Percentiles rank a stretch among this genome's conserved stretches.
phyloP scores from a whole-genome alignment of 2,329 filamentous ascomycete genomes.

The Penicillium sp. region DNA sequence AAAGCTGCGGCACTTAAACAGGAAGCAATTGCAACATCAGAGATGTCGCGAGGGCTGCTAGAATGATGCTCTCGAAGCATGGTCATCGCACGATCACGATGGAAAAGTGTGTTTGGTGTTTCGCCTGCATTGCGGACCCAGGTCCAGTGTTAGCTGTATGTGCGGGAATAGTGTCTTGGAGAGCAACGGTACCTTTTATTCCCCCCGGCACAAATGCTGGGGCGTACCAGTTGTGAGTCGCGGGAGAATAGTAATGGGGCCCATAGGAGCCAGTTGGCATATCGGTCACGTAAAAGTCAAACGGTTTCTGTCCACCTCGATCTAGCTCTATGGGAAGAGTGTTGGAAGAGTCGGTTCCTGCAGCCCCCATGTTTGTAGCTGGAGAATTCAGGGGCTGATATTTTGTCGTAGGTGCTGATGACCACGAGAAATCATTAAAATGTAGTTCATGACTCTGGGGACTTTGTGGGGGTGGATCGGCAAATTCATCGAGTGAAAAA shows the following conservation, averaged over 20 bases:
- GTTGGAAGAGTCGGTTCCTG: constrained; percentile 41
- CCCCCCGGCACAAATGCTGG: constrained; percentile 41
- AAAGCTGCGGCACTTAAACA: constrained; percentile 42
- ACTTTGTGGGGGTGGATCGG: constrained; percentile 4
- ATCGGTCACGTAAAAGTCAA: constrained; percentile 43
- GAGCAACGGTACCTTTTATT: constrained; percentile 41
- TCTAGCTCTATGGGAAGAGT: constrained; percentile 35
- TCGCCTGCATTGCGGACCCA: constrained; percentile 39
- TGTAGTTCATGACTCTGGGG: constrained; percentile 13
- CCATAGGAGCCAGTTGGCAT: constrained; percentile 44
- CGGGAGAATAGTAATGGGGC: constrained; percentile 32
- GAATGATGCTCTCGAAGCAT: constrained; percentile 37
- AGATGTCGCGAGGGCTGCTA: constrained; percentile 34
- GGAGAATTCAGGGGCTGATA: constrained; percentile 26
- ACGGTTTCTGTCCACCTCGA: constrained; percentile 33
- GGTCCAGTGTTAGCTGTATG: constrained; percentile 41
- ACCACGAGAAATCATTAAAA: constrained; percentile 12
- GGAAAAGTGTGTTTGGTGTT: constrained; percentile 30
- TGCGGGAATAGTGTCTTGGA: constrained; percentile 41
- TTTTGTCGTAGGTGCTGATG: constrained; percentile 18
- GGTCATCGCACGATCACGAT: constrained; percentile 34
- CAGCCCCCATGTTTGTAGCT: constrained; percentile 36
- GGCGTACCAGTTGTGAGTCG: constrained; percentile 42
- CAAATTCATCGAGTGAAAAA: not conserved
- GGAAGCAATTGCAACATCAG: constrained; percentile 41